These are phyloP conservation scores for Mycena albidolilacea DNA, from an alignment of 768 basidiomycete genomes.

Conservation along the genomic window DNA sequence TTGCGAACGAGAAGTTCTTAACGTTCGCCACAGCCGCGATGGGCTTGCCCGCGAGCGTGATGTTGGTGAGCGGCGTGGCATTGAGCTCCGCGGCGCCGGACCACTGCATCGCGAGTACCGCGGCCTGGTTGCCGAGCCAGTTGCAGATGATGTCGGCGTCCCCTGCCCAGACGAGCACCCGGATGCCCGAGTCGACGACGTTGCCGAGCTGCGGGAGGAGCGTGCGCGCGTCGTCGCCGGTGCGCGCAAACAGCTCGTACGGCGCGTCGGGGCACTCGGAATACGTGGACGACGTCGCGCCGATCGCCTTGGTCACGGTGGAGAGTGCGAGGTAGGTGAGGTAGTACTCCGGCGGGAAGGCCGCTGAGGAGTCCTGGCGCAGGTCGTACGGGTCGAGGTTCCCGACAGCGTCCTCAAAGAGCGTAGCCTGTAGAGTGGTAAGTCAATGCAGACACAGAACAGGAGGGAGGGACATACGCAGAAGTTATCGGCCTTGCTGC, in stretches of 20 bases:
- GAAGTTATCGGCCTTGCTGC: constrained; percentile 64
- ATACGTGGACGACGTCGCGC: not conserved
- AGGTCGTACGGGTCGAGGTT: constrained; percentile 70
- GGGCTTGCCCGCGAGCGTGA: constrained; percentile 66
- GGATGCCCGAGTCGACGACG: constrained; percentile 59
- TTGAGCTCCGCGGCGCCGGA: constrained; percentile 56
- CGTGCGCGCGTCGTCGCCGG: constrained; percentile 76
- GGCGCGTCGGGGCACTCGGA: constrained; percentile 64
- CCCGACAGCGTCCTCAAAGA: constrained; percentile 66
- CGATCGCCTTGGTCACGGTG: constrained; percentile 2
- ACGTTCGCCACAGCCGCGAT: constrained; percentile 75
- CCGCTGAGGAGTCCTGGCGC: constrained; percentile 64
- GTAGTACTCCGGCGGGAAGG: constrained; percentile 73
- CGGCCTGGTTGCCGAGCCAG: constrained; percentile 62
- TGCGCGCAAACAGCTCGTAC: constrained; percentile 58
- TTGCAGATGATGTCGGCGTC: constrained; percentile 67
- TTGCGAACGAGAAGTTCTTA: constrained; percentile 78
- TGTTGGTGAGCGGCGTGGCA: constrained; percentile 60
- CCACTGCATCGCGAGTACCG: constrained; percentile 61
- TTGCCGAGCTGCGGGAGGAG: constrained; percentile 63
- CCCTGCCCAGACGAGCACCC: constrained; percentile 63
- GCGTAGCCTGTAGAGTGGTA: not conserved
- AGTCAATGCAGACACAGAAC: not conserved
- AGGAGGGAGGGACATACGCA: constrained; percentile 58
- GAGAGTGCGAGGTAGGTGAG: constrained; percentile 50